Percentiles rank a stretch among this genome's conserved stretches.
phyloP scores from a whole-genome alignment of 2,329 filamentous ascomycete genomes.

The Esteya vermicola region DNA sequence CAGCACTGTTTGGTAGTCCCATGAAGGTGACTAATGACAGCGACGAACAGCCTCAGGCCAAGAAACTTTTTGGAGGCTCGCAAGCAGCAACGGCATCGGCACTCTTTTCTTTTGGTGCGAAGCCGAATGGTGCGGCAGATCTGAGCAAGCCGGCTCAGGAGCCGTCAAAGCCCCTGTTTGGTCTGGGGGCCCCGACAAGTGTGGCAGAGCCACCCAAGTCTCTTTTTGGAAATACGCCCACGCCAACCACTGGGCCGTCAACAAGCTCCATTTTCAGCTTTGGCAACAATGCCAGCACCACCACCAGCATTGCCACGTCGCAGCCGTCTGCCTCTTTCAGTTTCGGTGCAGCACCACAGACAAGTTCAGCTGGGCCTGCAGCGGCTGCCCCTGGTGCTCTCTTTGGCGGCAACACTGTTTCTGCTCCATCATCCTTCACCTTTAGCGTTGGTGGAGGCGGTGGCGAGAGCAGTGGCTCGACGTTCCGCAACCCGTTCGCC shows the following conservation, averaged over 20 bases:
- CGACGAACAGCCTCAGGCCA: constrained; percentile 11
- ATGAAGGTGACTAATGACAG: constrained; percentile 7
- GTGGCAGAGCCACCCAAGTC: constrained; percentile 1
- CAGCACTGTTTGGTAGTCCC: constrained; percentile 6
- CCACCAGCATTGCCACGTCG: background rate
- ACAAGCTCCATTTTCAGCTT: constrained; percentile 6
- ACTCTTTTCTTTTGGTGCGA: constrained; percentile 7
- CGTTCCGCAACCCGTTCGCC: constrained; percentile 26
- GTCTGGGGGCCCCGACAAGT: constrained; percentile 12
- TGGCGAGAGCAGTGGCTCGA: constrained; percentile 13
- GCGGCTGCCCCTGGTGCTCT: background rate
- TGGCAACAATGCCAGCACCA: constrained; percentile 1
- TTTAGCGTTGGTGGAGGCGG: constrained; percentile 20
- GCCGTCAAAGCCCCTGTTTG: constrained; percentile 19
- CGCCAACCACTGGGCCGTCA: background rate
- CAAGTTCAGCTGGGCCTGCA: no score
- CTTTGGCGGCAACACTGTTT: constrained; percentile 6
- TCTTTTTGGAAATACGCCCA: constrained; percentile 4
- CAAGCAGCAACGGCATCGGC: constrained; percentile 1
- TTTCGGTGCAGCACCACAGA: constrained; percentile 6
- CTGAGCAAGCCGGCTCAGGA: background rate
- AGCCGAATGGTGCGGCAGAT: constrained; percentile 3
- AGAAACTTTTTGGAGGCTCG: constrained; percentile 14
- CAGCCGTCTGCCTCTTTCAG: constrained; percentile 2
- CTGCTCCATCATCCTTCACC: constrained; percentile 20